A percentile compares a stretch with the other conserved stretches of the same genome.
These are phyloP conservation scores for Darksidea phi DNA, from an alignment of 495 filamentous ascomycete genomes.

Conservation along the genomic window DNA sequence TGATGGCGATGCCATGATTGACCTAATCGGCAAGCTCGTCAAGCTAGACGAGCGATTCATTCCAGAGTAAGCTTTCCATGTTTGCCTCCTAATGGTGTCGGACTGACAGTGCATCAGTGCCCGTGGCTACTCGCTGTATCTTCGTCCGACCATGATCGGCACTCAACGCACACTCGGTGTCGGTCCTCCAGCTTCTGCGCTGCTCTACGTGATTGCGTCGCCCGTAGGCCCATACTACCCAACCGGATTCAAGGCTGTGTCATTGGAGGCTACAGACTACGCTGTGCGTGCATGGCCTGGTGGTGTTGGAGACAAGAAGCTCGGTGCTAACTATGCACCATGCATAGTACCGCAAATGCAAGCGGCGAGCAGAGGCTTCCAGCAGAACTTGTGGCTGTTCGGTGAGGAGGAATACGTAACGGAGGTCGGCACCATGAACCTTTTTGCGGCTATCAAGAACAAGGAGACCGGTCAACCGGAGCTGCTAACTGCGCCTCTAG, in stretches of 20 bases:
- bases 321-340: constrained; percentile 96
- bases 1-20: constrained; percentile 65
- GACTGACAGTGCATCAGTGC: constrained; percentile 41
- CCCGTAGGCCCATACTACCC: constrained; percentile 98
- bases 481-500: constrained; percentile 85
- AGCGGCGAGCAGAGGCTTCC: constrained; percentile 84
- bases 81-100: neutral
- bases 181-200: constrained; percentile 81
- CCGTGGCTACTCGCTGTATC: constrained; percentile 87
- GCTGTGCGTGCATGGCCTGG: constrained; percentile 97
- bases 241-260: constrained; percentile 94
- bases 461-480: constrained; percentile 84
- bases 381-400: constrained; percentile 98
- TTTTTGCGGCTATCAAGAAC: constrained; percentile 79
- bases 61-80: constrained; percentile 55
- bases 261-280: constrained; percentile 88
- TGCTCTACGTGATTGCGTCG: constrained; percentile 91
- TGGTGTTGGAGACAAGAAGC: constrained; percentile 94
- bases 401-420: constrained; percentile 91
- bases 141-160: constrained; percentile 95
- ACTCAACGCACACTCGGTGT: constrained; percentile 92
- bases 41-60: constrained; percentile 85
- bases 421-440: constrained; percentile 97
- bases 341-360: constrained; percentile 91
- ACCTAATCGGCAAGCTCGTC: constrained; percentile 75